Evolutionary conservation across 176 grass and related monocot genomes (phyloP), one percentile per base, ranked within the genome.

Genomic region (Aechmea fasciata): DNA sequence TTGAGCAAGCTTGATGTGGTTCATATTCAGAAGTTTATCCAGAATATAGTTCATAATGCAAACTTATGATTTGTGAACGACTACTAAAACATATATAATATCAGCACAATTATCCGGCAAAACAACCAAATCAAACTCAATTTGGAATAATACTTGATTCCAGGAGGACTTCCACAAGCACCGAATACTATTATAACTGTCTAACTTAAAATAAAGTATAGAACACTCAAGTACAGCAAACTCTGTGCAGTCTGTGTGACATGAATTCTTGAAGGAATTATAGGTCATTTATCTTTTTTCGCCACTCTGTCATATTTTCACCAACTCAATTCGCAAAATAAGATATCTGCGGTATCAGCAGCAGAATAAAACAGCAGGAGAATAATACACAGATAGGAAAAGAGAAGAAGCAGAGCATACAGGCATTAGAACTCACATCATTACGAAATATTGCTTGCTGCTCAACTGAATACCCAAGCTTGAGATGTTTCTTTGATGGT

Each of bases 381-480:
- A 57, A 47, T 26, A 72, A 41, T 13, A 15, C 67, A 4, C 24
- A 23, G 51, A 50, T 19, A 69, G 11, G 48, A 49, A 64, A 12
- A 19, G 20, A 61, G 55, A 13, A 57, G 14, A 18, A 61, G 14
- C 15, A 9, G 55, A 72, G 52, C 54, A 10, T 63, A 24, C 11
- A 68, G 55, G 55, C 26, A 48, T 67, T 55, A 76, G 3, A 73
- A 84, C 81, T 69, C 63, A 73, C 55, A 57, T 53, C 51, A 69
- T 69, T 18, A 74, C 17, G 14, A 52, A 23, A 71, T 33, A 17
- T 52, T 72, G 13, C 26, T 20, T 20, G 20, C 51, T 68, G 18
- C n/a, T 69, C 15, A 49, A 48, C 64, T 26, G 47, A 24, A 47
- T 55, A 9, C 11, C 2, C 47, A 26, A 63, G 52, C 78, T 78